Percentiles rank a stretch among this genome's conserved stretches.
phyloP scores from a whole-genome alignment of 2,329 filamentous ascomycete genomes.

The Fusarium albidum region DNA sequence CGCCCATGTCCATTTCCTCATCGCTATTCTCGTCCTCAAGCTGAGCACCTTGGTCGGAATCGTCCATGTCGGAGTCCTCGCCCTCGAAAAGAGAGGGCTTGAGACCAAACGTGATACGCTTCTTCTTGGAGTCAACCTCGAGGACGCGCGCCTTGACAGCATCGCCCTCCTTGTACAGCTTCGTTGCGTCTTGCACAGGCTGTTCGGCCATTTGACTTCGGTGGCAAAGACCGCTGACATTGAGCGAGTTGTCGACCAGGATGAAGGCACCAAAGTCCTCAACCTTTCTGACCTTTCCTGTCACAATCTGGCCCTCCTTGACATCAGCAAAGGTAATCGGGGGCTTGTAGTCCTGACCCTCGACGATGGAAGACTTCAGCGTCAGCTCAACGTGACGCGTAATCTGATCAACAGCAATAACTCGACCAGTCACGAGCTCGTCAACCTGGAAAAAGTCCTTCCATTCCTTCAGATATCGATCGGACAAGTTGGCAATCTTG shows the following conservation, averaged over 20 bases:
- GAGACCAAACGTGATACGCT: conserved; percentile 85
- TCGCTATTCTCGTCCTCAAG: conserved; percentile 58
- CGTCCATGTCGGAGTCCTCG: conserved; percentile 61
- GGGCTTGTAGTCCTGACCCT: conserved; percentile 75
- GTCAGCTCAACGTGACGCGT: conserved; percentile 82
- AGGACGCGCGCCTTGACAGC: conserved; percentile 91
- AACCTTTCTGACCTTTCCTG: conserved; percentile 90
- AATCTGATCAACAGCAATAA: conserved; percentile 74
- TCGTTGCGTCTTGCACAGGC: conserved; percentile 81
- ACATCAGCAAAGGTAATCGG: conserved; percentile 80
- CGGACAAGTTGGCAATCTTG: conserved; percentile 87
- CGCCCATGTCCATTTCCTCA: conserved; percentile 60
- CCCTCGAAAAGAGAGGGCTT: conserved; percentile 91
- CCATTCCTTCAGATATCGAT: conserved; percentile 94
- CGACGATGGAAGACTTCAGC: conserved; percentile 84
- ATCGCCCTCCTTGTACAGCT: conserved; percentile 90
- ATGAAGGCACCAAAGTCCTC: conserved; percentile 97
- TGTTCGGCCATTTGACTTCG: conserved; percentile 90
- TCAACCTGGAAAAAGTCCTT: conserved; percentile 87
- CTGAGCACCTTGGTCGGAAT: conserved; percentile 58
- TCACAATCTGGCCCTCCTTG: conserved; percentile 80
- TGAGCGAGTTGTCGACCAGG: conserved; percentile 83
- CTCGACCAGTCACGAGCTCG: conserved; percentile 88
- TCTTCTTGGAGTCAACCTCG: conserved; percentile 76
- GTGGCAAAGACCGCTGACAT: conserved; percentile 93